phyloP scores from a whole-genome alignment of 371 early-diverging fungal species.

The Mortierella sp. region DNA sequence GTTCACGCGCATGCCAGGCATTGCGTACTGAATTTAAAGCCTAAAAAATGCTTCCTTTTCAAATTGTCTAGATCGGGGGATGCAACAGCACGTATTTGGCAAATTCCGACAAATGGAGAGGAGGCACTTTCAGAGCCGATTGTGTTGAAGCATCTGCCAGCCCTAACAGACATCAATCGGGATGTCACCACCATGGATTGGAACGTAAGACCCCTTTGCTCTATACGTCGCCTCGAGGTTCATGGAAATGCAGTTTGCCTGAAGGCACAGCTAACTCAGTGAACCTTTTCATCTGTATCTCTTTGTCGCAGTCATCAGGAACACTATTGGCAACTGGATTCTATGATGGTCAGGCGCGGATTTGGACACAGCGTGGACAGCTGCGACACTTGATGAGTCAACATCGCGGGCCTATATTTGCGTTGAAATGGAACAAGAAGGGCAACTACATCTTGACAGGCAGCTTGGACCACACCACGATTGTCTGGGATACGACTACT shows the following conservation, averaged over 20 bases:
- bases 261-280: not conserved
- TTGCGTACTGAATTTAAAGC: not conserved
- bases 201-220: conserved; percentile 75
- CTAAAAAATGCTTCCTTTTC: not conserved
- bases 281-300: not conserved
- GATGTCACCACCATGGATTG: conserved; percentile 93
- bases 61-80: conserved; percentile 78
- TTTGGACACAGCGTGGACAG: conserved; percentile 86
- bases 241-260: not conserved
- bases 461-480: conserved; percentile 84
- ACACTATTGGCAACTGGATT: conserved; percentile 90
- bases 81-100: conserved; percentile 91
- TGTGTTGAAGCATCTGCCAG: conserved; percentile 72
- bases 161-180: conserved; percentile 66
- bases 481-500: conserved; percentile 88
- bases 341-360: conserved; percentile 91
- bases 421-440: conserved; percentile 88
- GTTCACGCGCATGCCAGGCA: not conserved
- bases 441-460: conserved; percentile 87
- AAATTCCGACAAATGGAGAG: conserved; percentile 62
- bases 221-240: not conserved
- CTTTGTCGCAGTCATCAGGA: conserved; percentile 75
- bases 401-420: conserved; percentile 88
- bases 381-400: conserved; percentile 76
- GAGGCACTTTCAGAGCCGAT: conserved; percentile 61